These are phyloP conservation scores for Blastocystis sp. DNA, from an alignment of 352 stramenopile species.

Conservation along the genomic window DNA sequence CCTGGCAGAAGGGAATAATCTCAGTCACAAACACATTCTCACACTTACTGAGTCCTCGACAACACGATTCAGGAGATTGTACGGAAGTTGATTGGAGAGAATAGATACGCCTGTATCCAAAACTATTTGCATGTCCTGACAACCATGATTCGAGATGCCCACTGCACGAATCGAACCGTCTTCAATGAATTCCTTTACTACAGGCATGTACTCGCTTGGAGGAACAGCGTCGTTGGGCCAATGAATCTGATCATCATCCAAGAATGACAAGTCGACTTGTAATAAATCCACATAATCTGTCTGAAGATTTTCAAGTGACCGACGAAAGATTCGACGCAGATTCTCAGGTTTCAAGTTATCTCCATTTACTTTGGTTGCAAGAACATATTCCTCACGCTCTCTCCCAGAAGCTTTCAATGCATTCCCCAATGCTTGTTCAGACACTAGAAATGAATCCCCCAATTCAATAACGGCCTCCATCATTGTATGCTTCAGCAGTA, in stretches of 20 bases:
- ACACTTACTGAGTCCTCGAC: conserved; percentile 57
- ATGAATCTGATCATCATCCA: conserved; percentile 71
- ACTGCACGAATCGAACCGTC: conserved; percentile 71
- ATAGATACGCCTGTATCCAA: conserved; percentile 71
- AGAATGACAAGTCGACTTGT: conserved; percentile 66
- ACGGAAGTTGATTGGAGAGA: conserved; percentile 75
- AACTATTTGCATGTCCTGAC: conserved; percentile 68
- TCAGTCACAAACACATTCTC: not conserved
- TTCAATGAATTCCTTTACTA: conserved; percentile 71
- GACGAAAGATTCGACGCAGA: conserved; percentile 22
- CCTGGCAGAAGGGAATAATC: conserved; percentile 67
- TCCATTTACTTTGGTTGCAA: conserved; percentile 53
- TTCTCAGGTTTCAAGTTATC: conserved; percentile 37
- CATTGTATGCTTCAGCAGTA: conserved; percentile 74
- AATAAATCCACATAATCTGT: conserved; percentile 66
- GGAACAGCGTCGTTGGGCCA: conserved; percentile 70
- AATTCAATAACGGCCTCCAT: conserved; percentile 69
- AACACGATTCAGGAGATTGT: conserved; percentile 70
- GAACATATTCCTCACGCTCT: conserved; percentile 57
- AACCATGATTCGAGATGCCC: conserved; percentile 73
- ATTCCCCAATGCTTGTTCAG: conserved; percentile 61
- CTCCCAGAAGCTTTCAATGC: conserved; percentile 43
- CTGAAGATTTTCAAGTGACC: conserved; percentile 63
- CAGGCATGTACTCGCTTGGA: conserved; percentile 72
- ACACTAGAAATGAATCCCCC: conserved; percentile 65